Base-by-base conservation (phyloP, 2,329 filamentous ascomycete species). In the Ophiostoma sp. region DNA sequence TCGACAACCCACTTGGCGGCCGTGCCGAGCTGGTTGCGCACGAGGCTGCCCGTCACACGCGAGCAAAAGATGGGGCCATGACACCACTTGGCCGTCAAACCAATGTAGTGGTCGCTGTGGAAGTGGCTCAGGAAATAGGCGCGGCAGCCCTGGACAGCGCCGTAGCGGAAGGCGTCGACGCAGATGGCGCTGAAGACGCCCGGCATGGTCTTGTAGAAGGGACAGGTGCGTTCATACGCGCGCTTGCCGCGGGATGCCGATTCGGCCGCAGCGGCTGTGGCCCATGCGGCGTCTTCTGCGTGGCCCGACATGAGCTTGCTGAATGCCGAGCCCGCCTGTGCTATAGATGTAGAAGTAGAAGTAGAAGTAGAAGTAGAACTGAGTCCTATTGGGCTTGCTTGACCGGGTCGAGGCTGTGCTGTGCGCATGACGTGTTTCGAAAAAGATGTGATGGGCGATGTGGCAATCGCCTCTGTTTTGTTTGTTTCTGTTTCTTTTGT, bases 41-140 rank as follows among this genome's bases (percentile, higher is more conserved):
- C 92, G 2, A 99, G 84, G 75, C 96, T 96, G 0, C 87, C 95
- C 0, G 95, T 99, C 17, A 97, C 91, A 74, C 89, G 90, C 77
- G 94, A 98, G 81, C 95, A 98, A 76, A 97, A 99, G 67, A 99
- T 98, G 0, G 94, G 94, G 0, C 95, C 95, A 77, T 99, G 94
- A 54, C 83, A 87, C 95, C 95, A 99, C 41, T 85, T 92, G 8
- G 91, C 88, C 13, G 92, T 95, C 13, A 99, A 82, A 1, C 95
- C 95, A 44, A 97, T 89, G 76, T 99, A 99, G 77, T 99, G 95
- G 77, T 99, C 95, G 76, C 93, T 97, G 79, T 99, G 95, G 75
- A 98, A 99, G 77, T 99, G 95, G 75, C 94, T 97, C 13, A 99
- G 85, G 75, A 99, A 99, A 77, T 99, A 99, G 1, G 94, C 95